phyloP scores from a whole-genome alignment of 75 land plant species.

The Azolla pinnata region DNA sequence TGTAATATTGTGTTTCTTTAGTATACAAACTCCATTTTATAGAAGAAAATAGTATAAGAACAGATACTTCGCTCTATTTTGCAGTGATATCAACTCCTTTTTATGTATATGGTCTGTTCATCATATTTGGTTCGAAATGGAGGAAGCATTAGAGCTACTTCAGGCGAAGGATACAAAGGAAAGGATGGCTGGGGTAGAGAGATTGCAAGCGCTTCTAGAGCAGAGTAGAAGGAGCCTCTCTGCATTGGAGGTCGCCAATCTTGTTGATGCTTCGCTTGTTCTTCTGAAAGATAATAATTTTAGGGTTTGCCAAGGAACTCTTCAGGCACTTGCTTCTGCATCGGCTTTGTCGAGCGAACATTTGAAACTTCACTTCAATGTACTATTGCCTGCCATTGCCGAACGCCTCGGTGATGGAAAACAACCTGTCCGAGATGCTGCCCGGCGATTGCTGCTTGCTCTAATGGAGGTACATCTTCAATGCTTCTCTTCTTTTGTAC shows the following conservation, averaged over 20 bases:
- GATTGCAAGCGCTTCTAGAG: constrained; percentile 72
- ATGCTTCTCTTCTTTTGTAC: no score
- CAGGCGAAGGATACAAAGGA: constrained; percentile 96
- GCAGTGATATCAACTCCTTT: not conserved
- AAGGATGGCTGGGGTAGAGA: constrained; percentile 96
- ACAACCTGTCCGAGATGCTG: constrained; percentile 97
- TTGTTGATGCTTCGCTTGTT: constrained; percentile 73
- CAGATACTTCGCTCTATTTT: not conserved
- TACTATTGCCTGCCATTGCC: constrained; percentile 73
- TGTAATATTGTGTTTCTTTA: not conserved
- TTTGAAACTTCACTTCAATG: constrained; percentile 85
- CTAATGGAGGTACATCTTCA: constrained; percentile 98
- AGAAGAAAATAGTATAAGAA: not conserved
- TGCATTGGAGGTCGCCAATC: constrained; percentile 48
- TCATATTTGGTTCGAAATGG: constrained; percentile 34
- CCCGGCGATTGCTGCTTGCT: constrained; percentile 68
- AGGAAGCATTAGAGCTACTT: constrained; percentile 81
- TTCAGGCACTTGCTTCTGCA: constrained; percentile 86
- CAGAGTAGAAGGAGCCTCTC: constrained; percentile 47
- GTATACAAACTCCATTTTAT: not conserved
- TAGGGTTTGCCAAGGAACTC: constrained; percentile 78
- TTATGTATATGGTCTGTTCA: constrained; percentile 1
- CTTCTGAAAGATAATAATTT: constrained; percentile 86
- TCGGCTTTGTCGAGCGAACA: constrained; percentile 89
- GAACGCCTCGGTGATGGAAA: constrained; percentile 92